A percentile compares a stretch with the other conserved stretches of the same genome.
phyloP scores from a whole-genome alignment of 371 early-diverging fungal species.

The Zopfochytrium polystomum region DNA sequence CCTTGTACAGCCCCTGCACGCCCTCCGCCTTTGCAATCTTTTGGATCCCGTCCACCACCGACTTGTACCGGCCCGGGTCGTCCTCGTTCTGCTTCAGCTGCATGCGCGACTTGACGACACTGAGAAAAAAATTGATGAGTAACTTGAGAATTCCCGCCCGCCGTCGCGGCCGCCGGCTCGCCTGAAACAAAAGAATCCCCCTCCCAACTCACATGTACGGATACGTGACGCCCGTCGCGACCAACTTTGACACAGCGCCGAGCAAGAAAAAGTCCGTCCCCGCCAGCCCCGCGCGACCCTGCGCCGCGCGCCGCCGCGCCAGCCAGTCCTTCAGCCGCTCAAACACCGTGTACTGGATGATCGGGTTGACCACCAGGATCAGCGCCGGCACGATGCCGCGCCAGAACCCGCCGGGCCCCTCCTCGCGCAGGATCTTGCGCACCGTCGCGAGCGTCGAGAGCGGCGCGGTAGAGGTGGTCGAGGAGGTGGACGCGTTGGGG shows the following conservation, averaged over 20 bases:
- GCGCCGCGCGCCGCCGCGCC: conserved; percentile 40
- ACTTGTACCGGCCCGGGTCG: conserved; percentile 70
- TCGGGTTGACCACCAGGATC: conserved; percentile 94
- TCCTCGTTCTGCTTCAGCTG: conserved; percentile 79
- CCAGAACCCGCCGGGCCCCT: conserved; percentile 83
- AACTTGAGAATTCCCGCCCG: too few species aligned
- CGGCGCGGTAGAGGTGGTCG: conserved; percentile 32
- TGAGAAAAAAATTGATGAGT: conserved; percentile 24
- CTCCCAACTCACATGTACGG: conserved; percentile 96
- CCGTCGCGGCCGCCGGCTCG: too few species aligned
- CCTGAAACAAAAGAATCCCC: too few species aligned
- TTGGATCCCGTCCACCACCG: conserved; percentile 80
- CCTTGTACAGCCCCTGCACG: conserved; percentile 77
- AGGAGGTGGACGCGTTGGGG: conserved; percentile 28
- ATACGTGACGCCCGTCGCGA: conserved; percentile 92
- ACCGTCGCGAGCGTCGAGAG: conserved; percentile 40
- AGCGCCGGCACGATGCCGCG: conserved; percentile 86
- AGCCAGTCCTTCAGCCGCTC: conserved; percentile 82
- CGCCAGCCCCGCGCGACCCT: conserved; percentile 56
- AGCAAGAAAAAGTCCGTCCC: conserved; percentile 90
- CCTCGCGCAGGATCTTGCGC: conserved; percentile 74
- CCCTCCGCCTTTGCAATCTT: conserved; percentile 89
- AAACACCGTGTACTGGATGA: conserved; percentile 96
- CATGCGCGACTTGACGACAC: conserved; percentile 94
- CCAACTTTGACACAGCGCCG: conserved; percentile 90